A percentile compares a stretch with the other conserved stretches of the same genome.
Evolutionary conservation across 1,139 yeast species (phyloP).

Genomic region (Candida pseudoviswanathii): DNA sequence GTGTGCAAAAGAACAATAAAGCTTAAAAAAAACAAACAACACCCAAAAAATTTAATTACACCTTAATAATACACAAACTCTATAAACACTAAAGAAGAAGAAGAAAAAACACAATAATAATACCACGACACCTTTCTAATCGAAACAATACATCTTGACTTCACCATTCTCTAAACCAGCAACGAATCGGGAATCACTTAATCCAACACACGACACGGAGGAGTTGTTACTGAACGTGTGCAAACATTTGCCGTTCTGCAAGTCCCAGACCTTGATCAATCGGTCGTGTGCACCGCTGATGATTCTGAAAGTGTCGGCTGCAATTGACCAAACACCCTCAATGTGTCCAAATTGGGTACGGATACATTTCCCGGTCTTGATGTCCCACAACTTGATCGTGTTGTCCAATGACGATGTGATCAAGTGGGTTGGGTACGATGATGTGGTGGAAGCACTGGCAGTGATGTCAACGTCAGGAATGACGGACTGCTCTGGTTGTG

Average conservation of each 20-base stretch:
- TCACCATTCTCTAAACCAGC: constrained; percentile 88
- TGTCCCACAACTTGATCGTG: constrained; percentile 93
- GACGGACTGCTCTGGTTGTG: constrained; percentile 17
- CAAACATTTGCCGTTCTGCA: constrained; percentile 90
- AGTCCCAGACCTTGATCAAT: constrained; percentile 90
- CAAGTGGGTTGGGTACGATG: constrained; percentile 68
- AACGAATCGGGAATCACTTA: constrained; percentile 87
- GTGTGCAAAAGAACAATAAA: no score
- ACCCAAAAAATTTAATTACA: no score
- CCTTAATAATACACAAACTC: neutral
- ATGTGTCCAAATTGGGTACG: constrained; percentile 96
- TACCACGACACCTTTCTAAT: constrained; percentile 21
- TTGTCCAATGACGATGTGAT: constrained; percentile 89
- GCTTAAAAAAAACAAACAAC: no score
- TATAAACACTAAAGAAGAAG: neutral
- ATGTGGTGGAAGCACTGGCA: neutral
- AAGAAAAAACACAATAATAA: no score
- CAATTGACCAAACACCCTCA: constrained; percentile 96
- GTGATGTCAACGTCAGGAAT: constrained; percentile 1
- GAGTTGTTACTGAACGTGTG: constrained; percentile 81
- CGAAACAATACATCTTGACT: constrained; percentile 82
- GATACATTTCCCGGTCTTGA: constrained; percentile 80
- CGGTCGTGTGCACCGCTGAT: constrained; percentile 94
- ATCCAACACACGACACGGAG: constrained; percentile 84
- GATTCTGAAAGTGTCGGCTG: constrained; percentile 92